A percentile compares a stretch with the other conserved stretches of the same genome.
Conservation (phyloP, 2,329 filamentous ascomycete genomes). For the Pestalotiopsis sp. region DNA sequence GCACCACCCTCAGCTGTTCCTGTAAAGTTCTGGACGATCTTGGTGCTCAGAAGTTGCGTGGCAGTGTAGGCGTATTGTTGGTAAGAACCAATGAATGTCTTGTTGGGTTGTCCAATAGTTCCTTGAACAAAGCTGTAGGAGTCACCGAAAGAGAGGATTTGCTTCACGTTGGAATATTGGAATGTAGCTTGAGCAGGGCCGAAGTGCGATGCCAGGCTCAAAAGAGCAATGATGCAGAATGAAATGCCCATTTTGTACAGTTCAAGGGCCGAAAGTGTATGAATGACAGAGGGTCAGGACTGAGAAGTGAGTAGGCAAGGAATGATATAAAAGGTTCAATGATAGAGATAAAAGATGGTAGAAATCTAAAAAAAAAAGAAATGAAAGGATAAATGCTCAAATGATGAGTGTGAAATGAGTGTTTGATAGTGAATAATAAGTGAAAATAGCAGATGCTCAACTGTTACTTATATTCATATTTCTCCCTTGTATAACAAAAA, state of each 20-base stretch:
- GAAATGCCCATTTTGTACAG: background rate
- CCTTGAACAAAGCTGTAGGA: conserved; percentile 58
- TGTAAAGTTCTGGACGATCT: conserved; percentile 49
- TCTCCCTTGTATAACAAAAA: too few species aligned
- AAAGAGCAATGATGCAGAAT: background rate
- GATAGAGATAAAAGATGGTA: background rate
- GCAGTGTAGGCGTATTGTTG: conserved; percentile 45
- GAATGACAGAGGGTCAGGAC: background rate
- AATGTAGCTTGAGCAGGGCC: background rate
- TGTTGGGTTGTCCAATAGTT: conserved; percentile 50
- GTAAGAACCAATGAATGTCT: conserved; percentile 56
- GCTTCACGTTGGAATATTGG: background rate
- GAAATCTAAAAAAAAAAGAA: too few species aligned
- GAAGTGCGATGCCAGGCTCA: background rate
- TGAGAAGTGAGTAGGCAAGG: background rate
- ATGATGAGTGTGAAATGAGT: too few species aligned
- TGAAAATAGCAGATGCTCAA: too few species aligned
- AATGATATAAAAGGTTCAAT: background rate
- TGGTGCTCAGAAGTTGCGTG: conserved; percentile 40
- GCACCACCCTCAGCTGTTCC: conserved; percentile 53
- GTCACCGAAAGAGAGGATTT: conserved; percentile 47
- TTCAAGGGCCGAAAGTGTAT: background rate
- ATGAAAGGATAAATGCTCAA: too few species aligned
- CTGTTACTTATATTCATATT: too few species aligned
- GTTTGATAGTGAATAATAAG: too few species aligned